A percentile compares a stretch with the other conserved stretches of the same genome.
These are phyloP conservation scores for Trichophyton mentagrophytes DNA, from an alignment of 2,329 filamentous ascomycete species.

Conservation along the genomic window DNA sequence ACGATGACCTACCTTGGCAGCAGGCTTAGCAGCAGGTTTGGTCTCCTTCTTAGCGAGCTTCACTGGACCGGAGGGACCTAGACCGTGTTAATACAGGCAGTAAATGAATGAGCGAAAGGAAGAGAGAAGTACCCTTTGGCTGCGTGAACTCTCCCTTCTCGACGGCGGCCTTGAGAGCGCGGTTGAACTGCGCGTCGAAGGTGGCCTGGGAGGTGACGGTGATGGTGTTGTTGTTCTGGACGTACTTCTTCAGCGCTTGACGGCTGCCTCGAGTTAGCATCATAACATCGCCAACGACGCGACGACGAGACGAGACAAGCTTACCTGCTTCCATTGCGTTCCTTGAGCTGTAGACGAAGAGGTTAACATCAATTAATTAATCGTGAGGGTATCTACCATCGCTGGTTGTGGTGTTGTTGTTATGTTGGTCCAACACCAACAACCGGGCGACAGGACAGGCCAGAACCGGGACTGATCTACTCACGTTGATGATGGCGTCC, in stretches of 20 bases:
- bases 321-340: slow-evolving; percentile 57
- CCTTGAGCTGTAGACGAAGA: slow-evolving; percentile 47
- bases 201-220: slow-evolving; percentile 41
- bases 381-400: background rate
- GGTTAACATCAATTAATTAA: slow-evolving; percentile 30
- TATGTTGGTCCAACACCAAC: background rate
- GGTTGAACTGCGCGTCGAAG: slow-evolving; percentile 72
- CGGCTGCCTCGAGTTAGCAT: slow-evolving; percentile 37
- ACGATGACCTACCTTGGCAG: slow-evolving; percentile 16
- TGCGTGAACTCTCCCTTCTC: slow-evolving; percentile 78
- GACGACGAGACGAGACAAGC: slow-evolving; percentile 26
- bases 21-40: slow-evolving; percentile 29
- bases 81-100: slow-evolving; percentile 17
- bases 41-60: slow-evolving; percentile 75
- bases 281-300: slow-evolving; percentile 10
- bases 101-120: background rate
- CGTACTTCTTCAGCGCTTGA: slow-evolving; percentile 63
- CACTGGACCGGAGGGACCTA: slow-evolving; percentile 74
- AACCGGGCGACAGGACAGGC: background rate
- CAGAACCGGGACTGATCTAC: slow-evolving; percentile 35
- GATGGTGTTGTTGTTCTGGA: slow-evolving; percentile 52
- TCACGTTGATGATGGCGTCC: slow-evolving; percentile 57
- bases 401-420: slow-evolving; percentile 1
- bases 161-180: slow-evolving; percentile 66
- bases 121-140: slow-evolving; percentile 61